Evolutionary conservation across 257 asterid species (phyloP).

Genomic region (Rhazya stricta): DNA sequence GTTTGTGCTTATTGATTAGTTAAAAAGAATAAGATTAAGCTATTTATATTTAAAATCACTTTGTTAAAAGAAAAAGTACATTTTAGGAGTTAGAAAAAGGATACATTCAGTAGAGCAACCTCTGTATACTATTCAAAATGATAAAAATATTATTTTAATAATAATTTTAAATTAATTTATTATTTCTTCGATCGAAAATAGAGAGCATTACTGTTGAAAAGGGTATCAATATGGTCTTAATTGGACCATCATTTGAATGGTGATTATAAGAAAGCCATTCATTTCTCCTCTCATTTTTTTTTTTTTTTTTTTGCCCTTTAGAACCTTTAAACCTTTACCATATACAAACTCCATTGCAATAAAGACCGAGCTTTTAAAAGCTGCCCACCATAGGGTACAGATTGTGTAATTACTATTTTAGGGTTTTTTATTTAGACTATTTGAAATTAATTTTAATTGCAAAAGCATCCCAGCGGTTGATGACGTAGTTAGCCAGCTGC

Average conservation of each 20-base stretch:
- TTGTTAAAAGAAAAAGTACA: too few species aligned
- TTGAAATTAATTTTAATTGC: neutral
- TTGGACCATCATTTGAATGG: slow-evolving; percentile 3
- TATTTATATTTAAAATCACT: too few species aligned
- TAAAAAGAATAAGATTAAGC: too few species aligned
- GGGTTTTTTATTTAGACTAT: neutral
- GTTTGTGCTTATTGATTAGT: too few species aligned
- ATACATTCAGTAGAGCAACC: too few species aligned
- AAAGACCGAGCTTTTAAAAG: slow-evolving; percentile 3
- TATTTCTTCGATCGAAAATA: too few species aligned
- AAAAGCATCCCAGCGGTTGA: slow-evolving; percentile 22
- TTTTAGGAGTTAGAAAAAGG: too few species aligned
- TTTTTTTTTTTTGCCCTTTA: neutral
- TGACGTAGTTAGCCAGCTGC: slow-evolving; percentile 26
- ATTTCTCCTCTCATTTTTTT: neutral
- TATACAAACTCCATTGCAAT: neutral
- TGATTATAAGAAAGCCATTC: neutral
- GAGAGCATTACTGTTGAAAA: neutral
- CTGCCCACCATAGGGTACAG: slow-evolving; percentile 6
- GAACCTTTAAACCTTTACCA: slow-evolving; percentile 1
- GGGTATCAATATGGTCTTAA: neutral
- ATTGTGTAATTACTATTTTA: slow-evolving; percentile 12
- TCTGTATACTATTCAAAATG: too few species aligned
- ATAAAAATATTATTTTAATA: too few species aligned
- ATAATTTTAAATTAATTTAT: too few species aligned